A percentile compares a stretch with the other conserved stretches of the same genome.
These are phyloP conservation scores for cucumber (Cucumis sativus) DNA, from an alignment of 306 rosid genomes.

Conservation along the genomic window DNA sequence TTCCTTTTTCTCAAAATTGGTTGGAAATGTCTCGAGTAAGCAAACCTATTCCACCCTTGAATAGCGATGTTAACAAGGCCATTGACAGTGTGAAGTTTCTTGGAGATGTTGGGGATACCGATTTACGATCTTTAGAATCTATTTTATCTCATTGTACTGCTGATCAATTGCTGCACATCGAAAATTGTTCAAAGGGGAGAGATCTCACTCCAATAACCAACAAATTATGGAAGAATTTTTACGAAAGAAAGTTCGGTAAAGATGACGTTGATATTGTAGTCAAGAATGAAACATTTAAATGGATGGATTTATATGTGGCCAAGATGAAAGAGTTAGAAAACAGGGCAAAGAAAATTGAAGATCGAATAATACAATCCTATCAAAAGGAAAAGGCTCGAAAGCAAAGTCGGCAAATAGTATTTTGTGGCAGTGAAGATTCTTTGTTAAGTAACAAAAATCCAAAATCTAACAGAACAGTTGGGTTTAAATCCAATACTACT, in stretches of 20 bases:
- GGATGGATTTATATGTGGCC: background rate
- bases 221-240: background rate
- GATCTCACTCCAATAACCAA: background rate
- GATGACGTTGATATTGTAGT: background rate
- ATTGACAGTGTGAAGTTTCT: background rate
- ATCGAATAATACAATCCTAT: no score
- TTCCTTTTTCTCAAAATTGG: no score
- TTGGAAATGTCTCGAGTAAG: no score
- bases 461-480: no score
- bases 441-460: no score
- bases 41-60: no score
- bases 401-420: background rate
- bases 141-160: background rate
- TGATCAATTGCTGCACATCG: background rate
- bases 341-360: background rate
- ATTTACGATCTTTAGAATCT: no score
- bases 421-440: background rate
- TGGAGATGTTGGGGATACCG: background rate
- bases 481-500: no score
- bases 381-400: background rate
- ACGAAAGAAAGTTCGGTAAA: background rate
- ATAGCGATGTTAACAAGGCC: background rate
- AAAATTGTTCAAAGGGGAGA: background rate
- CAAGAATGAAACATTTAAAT: background rate
- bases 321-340: background rate